These are phyloP conservation scores for Arabidopsis thaliana DNA, from an alignment of 345 rosid species.

Conservation along the genomic window DNA sequence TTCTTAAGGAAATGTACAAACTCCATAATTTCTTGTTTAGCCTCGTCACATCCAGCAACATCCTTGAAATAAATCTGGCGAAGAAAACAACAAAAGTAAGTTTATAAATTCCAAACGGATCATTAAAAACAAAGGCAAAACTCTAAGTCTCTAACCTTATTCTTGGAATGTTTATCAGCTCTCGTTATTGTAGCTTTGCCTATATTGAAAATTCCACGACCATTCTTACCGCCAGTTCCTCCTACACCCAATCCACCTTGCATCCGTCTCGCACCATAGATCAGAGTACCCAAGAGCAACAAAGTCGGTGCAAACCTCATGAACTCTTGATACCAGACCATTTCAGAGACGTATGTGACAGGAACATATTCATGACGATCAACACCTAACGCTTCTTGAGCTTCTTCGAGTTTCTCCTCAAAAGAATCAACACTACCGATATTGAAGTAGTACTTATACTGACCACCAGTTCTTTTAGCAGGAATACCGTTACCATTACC, in stretches of 20 bases:
- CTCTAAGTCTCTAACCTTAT: conserved; percentile 60
- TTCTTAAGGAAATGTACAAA: conserved; percentile 94
- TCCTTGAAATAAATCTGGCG: conserved; percentile 81
- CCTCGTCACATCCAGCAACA: conserved; percentile 99
- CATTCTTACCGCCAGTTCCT: conserved; percentile 80
- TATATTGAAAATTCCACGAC: conserved; percentile 90
- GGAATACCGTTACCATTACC: conserved; percentile 47
- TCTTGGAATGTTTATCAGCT: conserved; percentile 88
- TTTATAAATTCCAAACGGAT: not conserved
- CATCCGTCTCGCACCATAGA: conserved; percentile 77
- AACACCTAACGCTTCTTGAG: conserved; percentile 76
- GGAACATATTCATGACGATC: conserved; percentile 83
- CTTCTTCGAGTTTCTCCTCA: conserved; percentile 95
- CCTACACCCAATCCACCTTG: conserved; percentile 89
- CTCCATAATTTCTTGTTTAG: conserved; percentile 97
- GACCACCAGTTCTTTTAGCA: conserved; percentile 59
- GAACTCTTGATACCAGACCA: conserved; percentile 78
- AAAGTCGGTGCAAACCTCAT: conserved; percentile 84
- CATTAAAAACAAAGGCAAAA: not conserved
- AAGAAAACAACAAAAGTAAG: conserved; percentile 13
- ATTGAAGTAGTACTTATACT: conserved; percentile 75
- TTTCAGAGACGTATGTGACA: conserved; percentile 75
- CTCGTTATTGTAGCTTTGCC: conserved; percentile 90
- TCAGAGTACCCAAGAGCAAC: conserved; percentile 70
- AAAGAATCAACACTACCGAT: conserved; percentile 94